These are phyloP conservation scores for Gossypium australe DNA, from an alignment of 345 rosid species.

Conservation along the genomic window DNA sequence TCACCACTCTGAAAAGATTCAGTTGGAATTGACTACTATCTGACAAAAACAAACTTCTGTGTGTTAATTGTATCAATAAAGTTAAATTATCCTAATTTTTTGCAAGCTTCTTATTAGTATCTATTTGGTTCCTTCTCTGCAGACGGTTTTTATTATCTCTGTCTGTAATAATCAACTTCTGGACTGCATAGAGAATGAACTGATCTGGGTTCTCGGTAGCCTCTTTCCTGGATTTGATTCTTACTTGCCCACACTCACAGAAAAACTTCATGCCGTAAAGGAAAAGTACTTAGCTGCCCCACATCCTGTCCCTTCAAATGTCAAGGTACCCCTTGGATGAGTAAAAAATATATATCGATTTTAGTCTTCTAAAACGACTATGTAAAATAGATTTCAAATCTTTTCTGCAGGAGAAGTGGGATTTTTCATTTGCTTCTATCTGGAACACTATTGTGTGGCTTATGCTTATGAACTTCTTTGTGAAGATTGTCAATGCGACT, in stretches of 20 bases:
- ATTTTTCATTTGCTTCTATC: conserved; percentile 63
- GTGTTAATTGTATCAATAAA: neutral
- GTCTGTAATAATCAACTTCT: conserved; percentile 93
- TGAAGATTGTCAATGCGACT: conserved; percentile 73
- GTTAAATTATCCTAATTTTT: neutral
- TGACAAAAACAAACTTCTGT: neutral
- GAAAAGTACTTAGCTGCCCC: conserved; percentile 61
- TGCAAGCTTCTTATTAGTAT: neutral
- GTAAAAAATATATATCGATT: neutral
- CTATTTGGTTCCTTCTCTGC: conserved; percentile 19
- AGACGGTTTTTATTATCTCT: conserved; percentile 86
- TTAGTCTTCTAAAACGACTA: neutral
- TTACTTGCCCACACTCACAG: conserved; percentile 45
- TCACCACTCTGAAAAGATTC: neutral
- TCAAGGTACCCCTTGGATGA: conserved; percentile 38
- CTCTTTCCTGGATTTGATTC: conserved; percentile 68
- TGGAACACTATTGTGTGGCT: conserved; percentile 98
- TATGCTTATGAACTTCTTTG: conserved; percentile 81
- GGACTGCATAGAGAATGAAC: conserved; percentile 87
- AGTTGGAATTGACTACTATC: neutral
- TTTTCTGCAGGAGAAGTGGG: conserved; percentile 71
- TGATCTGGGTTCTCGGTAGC: conserved; percentile 64
- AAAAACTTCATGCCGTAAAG: conserved; percentile 52
- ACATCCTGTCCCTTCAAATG: conserved; percentile 41
- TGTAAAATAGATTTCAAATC: neutral